Conservation (phyloP, 2,329 filamentous ascomycete genomes). For the Penicillium thymicola region DNA sequence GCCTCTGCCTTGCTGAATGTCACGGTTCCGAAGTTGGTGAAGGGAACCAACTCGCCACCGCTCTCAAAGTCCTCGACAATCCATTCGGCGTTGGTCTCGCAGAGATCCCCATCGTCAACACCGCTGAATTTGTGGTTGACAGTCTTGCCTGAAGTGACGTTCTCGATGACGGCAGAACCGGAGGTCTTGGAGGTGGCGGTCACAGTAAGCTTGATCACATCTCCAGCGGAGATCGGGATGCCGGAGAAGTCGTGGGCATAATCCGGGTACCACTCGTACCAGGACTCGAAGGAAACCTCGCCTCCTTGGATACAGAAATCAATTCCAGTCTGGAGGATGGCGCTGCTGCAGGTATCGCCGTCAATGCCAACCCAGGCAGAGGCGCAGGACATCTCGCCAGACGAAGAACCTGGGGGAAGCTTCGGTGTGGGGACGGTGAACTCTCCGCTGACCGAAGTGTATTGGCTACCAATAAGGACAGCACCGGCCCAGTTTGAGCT, state of each 20-base stretch:
- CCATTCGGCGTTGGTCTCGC: slow-evolving; percentile 59
- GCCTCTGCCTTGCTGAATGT: slow-evolving; percentile 44
- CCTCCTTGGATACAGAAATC: slow-evolving; percentile 49
- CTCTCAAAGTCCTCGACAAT: slow-evolving; percentile 55
- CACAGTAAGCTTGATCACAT: slow-evolving; percentile 42
- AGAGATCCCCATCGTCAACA: slow-evolving; percentile 41
- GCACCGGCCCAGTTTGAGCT: slow-evolving; percentile 57
- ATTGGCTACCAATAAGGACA: slow-evolving; percentile 50
- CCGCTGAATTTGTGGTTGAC: slow-evolving; percentile 50
- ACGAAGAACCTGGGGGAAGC: slow-evolving; percentile 34
- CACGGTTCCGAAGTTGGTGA: slow-evolving; percentile 49
- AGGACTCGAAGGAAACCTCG: slow-evolving; percentile 49
- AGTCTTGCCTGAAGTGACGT: slow-evolving; percentile 48
- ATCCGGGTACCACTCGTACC: slow-evolving; percentile 60
- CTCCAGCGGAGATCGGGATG: slow-evolving; percentile 44
- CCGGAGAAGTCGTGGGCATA: slow-evolving; percentile 51
- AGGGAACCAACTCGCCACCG: slow-evolving; percentile 38
- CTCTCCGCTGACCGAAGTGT: slow-evolving; percentile 51
- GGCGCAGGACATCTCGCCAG: slow-evolving; percentile 39
- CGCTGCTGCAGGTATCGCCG: slow-evolving; percentile 52
- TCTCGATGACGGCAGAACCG: slow-evolving; percentile 47
- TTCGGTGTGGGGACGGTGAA: slow-evolving; percentile 51
- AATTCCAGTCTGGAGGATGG: slow-evolving; percentile 55
- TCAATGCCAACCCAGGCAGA: slow-evolving; percentile 60
- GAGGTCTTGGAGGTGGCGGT: slow-evolving; percentile 39